Conservation (phyloP, 495 filamentous ascomycete genomes). For the Penicillium pancosmium region DNA sequence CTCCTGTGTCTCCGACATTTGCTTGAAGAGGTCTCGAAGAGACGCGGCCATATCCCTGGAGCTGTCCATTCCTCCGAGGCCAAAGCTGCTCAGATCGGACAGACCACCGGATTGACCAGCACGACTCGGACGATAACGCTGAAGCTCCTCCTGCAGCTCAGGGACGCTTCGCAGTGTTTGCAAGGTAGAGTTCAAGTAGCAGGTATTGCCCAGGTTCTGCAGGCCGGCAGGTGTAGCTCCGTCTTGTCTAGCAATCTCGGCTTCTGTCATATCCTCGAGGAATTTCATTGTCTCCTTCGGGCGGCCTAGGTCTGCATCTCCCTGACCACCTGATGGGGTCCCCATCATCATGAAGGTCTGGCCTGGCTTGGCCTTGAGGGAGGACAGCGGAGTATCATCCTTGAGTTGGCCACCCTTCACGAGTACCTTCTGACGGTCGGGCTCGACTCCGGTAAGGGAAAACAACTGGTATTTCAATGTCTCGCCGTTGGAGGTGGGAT, state of each 20-base stretch:
- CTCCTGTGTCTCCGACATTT: constrained; percentile 90
- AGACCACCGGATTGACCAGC: constrained; percentile 38
- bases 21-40: constrained; percentile 85
- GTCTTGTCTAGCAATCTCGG: constrained; percentile 78
- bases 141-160: constrained; percentile 82
- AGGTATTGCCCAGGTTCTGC: constrained; percentile 94
- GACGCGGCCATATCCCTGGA: constrained; percentile 77
- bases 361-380: constrained; percentile 79
- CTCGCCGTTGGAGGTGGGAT: constrained; percentile 81
- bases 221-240: constrained; percentile 88
- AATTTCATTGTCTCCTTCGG: constrained; percentile 88
- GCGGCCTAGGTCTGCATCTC: constrained; percentile 56
- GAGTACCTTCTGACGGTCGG: constrained; percentile 92
- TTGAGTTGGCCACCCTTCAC: constrained; percentile 94
- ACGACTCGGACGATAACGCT: constrained; percentile 60
- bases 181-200: constrained; percentile 96
- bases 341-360: constrained; percentile 98
- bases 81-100: constrained; percentile 58
- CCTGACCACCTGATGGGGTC: constrained; percentile 61
- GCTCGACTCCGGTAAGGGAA: constrained; percentile 93
- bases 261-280: constrained; percentile 96
- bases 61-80: constrained; percentile 60
- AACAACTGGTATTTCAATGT: constrained; percentile 94
- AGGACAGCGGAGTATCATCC: constrained; percentile 87
- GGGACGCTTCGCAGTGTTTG: constrained; percentile 88